These are phyloP conservation scores for Dactylellina parvicollis DNA, from an alignment of 2,329 filamentous ascomycete genomes.

Conservation along the genomic window DNA sequence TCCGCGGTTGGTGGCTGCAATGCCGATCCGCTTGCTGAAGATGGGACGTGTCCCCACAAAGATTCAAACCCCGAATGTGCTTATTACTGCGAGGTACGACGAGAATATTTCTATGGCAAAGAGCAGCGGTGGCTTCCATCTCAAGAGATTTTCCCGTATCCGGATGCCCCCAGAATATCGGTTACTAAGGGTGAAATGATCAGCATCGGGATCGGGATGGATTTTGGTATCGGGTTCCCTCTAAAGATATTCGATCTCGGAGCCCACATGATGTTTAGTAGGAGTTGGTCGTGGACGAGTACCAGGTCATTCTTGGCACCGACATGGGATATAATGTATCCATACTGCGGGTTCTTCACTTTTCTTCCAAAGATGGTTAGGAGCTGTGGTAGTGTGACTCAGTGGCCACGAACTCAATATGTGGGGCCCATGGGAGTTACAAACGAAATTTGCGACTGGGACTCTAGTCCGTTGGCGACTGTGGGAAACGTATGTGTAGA, in stretches of 20 bases:
- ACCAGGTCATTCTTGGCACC: constrained; percentile 15
- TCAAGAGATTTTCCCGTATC: constrained; percentile 45
- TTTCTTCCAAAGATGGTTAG: constrained; percentile 48
- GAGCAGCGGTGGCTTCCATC: constrained; percentile 34
- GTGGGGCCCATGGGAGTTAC: constrained; percentile 12
- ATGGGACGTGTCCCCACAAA: constrained; percentile 27
- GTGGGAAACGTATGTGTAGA: constrained; percentile 20
- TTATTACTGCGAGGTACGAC: constrained; percentile 22
- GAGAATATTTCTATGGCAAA: constrained; percentile 45
- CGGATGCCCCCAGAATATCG: constrained; percentile 22
- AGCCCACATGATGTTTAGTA: neutral
- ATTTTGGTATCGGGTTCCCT: constrained; percentile 13
- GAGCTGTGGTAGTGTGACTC: constrained; percentile 25
- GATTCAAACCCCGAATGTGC: constrained; percentile 14
- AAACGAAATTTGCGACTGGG: constrained; percentile 7
- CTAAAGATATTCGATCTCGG: neutral
- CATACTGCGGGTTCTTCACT: constrained; percentile 44
- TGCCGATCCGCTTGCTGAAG: constrained; percentile 10
- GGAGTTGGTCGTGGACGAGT: constrained; percentile 21
- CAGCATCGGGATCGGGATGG: neutral
- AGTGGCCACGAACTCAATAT: constrained; percentile 6
- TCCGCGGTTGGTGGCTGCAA: constrained; percentile 29
- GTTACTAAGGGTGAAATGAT: constrained; percentile 36
- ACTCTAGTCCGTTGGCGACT: neutral
- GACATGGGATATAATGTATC: constrained; percentile 23